Evolutionary conservation across 2,329 filamentous ascomycete genomes (phyloP).

Genomic region (Sodiomyces alkalinus): DNA sequence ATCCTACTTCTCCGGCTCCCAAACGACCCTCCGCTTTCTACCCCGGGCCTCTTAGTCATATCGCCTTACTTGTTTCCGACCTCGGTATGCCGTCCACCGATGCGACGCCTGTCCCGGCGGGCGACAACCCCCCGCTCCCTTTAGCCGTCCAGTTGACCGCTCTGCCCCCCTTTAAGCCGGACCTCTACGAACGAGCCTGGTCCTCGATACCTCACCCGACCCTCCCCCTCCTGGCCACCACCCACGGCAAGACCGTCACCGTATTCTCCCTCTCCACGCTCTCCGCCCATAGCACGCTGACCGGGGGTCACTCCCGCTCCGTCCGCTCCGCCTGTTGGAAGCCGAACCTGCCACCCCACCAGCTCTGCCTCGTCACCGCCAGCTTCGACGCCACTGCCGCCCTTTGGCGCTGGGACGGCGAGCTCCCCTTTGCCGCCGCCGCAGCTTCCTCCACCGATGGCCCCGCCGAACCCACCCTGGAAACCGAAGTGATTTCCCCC

Average conservation of each 20-base stretch:
- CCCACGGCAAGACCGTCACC: constrained; percentile 74
- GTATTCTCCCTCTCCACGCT: constrained; percentile 79
- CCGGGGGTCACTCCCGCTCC: constrained; percentile 79
- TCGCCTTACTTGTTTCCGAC: too few species aligned
- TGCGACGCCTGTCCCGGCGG: too few species aligned
- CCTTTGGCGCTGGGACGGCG: constrained; percentile 56
- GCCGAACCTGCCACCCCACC: constrained; percentile 43
- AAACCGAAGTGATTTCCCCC: constrained; percentile 23
- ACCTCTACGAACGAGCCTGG: constrained; percentile 66
- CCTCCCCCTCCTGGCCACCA: constrained; percentile 76
- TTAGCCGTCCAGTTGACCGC: constrained; percentile 22
- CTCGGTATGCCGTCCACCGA: too few species aligned
- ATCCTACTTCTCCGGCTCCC: too few species aligned
- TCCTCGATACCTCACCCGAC: constrained; percentile 71
- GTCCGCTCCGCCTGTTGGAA: constrained; percentile 77
- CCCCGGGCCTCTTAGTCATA: too few species aligned
- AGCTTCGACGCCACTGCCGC: constrained; percentile 90
- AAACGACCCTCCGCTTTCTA: too few species aligned
- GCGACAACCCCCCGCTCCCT: too few species aligned
- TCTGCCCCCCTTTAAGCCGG: constrained; percentile 35
- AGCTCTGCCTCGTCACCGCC: constrained; percentile 74
- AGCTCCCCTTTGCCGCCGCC: constrained; percentile 10
- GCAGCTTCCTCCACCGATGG: constrained; percentile 9
- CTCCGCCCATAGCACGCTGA: constrained; percentile 61
- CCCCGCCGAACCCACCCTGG: constrained; percentile 28